A percentile compares a stretch with the other conserved stretches of the same genome.
Conservation (phyloP, 176 grass and related monocot genomes). For the Tuctoria greenei region DNA sequence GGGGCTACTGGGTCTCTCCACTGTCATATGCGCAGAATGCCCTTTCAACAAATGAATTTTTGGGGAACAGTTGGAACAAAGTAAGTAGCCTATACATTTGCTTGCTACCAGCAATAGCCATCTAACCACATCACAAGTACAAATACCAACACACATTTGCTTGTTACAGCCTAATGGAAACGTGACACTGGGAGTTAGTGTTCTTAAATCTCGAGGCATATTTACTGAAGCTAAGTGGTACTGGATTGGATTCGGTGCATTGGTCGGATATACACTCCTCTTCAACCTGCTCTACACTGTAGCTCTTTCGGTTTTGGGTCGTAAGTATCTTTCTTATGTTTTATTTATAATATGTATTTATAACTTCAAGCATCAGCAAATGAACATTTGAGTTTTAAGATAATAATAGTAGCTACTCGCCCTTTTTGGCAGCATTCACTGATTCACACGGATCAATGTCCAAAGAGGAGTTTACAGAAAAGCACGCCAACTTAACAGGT, state of each 20-base stretch:
- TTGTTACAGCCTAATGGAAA: conserved; percentile 43
- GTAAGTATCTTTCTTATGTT: conserved; percentile 62
- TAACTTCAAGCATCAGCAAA: conserved; percentile 24
- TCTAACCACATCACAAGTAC: conserved; percentile 7
- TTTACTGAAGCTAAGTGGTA: conserved; percentile 85
- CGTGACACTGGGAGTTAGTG: conserved; percentile 48
- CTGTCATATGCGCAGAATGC: conserved; percentile 78
- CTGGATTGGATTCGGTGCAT: conserved; percentile 72
- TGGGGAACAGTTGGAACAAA: conserved; percentile 62
- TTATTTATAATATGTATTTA: conserved; percentile 33
- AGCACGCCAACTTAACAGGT: conserved; percentile 72
- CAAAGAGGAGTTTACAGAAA: conserved; percentile 72
- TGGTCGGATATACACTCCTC: conserved; percentile 75
- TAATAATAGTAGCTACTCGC: conserved; percentile 23
- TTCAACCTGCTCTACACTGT: conserved; percentile 80
- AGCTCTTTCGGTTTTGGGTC: conserved; percentile 63
- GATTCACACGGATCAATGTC: conserved; percentile 67
- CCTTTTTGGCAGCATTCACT: conserved; percentile 55
- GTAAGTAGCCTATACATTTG: conserved; percentile 42
- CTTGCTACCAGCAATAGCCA: conserved; percentile 10
- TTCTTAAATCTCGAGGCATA: conserved; percentile 55
- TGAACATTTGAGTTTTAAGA: conserved; percentile 16
- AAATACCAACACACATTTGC: conserved; percentile 30
- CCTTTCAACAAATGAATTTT: conserved; percentile 71
- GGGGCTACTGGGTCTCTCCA: conserved; percentile 90